Base-by-base conservation (phyloP, 2,329 filamentous ascomycete species). In the Mollisiaceae sp. region DNA sequence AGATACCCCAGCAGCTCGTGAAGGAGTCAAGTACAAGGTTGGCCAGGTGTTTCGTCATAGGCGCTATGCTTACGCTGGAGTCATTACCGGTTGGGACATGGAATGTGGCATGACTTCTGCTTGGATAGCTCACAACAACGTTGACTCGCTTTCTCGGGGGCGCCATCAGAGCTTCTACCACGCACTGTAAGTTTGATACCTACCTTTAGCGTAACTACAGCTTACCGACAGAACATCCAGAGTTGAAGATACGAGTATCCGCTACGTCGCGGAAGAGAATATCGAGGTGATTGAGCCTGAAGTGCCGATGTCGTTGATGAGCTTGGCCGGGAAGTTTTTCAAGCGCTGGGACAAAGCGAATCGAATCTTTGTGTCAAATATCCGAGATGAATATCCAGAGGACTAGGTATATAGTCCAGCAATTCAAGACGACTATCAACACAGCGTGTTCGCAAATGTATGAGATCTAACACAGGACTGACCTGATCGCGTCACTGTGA, bases 31-130 rank as follows among this genome's bases (percentile, higher is more conserved):
- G 66, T 94, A 87, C 76, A 86, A 83, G 59, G 85, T 97, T 58
- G 95, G 95, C 0, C 91, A 96, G 72, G 85, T 97, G 8, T 97
- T 98, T 75, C 85, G 84, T 57, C 95, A 99, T 78, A 87, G 83
- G 67, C 86, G 93, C 55, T 97, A 95, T 76, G 81, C 85, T 22
- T 97, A 94, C 76, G 82, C 89, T 58, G 94, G 90, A 20, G 85
- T 96, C 32, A 91, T 99, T 65, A 92, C 91, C 15, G 94, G 94
- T n/a, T 99, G 94, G 94, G 79, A 78, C 67, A 78, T 78, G 32
- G 82, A 83, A 68, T 90, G 83, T 73, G 84, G 79, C 81, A 82
- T 59, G 88, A 89, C 71, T 59, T 70, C 66, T 70, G 82, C 82
- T 66, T 91, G 84, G 89, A 89, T 87, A 74, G 80, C 82, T 75